Percentiles rank a stretch among this genome's conserved stretches.
Conservation (phyloP, 441 rosid genomes). For the Kokia cookei region DNA sequence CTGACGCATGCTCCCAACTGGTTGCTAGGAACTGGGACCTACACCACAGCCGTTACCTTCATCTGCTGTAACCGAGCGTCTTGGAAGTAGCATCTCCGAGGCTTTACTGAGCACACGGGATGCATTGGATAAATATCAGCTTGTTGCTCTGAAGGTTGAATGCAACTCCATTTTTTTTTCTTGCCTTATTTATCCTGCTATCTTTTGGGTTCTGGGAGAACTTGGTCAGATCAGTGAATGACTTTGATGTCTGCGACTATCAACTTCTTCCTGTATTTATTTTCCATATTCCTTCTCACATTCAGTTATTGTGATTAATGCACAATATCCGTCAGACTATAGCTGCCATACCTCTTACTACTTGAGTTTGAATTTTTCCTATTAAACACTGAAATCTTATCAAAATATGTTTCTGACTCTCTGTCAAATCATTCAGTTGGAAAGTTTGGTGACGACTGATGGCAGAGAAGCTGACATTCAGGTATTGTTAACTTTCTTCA, state of each 20-base stretch:
- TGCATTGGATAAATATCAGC: constrained; percentile 89
- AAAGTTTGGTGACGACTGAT: constrained; percentile 60
- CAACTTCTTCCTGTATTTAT: background rate
- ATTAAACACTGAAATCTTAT: background rate
- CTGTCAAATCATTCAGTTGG: constrained; percentile 57
- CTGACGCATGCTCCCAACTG: constrained; percentile 18
- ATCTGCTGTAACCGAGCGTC: constrained; percentile 55
- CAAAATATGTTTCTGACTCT: constrained; percentile 15
- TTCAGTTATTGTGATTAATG: background rate
- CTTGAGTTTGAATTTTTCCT: background rate
- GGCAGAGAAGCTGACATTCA: constrained; percentile 82
- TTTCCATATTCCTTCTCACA: background rate
- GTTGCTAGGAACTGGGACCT: constrained; percentile 50
- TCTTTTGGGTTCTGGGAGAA: background rate
- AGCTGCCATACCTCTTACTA: background rate
- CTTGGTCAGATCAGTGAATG: background rate
- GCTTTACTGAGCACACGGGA: constrained; percentile 81
- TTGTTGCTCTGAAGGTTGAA: constrained; percentile 76
- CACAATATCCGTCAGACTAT: background rate
- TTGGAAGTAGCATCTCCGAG: constrained; percentile 51
- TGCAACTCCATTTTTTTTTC: background rate
- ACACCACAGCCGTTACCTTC: constrained; percentile 49
- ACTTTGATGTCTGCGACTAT: background rate
- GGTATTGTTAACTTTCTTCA: constrained; percentile 37
- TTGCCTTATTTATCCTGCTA: background rate